Conservation (phyloP, 768 basidiomycete genomes). For the Rhodotorula kratochvilovae region DNA sequence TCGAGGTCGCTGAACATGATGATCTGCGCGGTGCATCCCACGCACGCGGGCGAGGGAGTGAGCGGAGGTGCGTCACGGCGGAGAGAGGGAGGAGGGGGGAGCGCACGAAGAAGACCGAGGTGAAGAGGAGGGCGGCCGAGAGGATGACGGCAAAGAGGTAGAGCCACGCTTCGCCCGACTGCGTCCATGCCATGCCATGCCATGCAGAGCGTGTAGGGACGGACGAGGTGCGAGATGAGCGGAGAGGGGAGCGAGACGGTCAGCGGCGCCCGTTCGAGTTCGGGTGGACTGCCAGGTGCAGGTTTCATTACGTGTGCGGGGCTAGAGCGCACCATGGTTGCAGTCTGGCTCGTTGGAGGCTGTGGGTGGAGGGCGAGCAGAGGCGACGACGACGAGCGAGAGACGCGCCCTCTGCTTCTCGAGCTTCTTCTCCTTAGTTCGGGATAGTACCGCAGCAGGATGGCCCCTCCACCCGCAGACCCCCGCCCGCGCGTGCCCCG, state of each 20-base stretch:
- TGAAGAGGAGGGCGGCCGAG: conserved; percentile 91
- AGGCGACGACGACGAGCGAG: too few relatives aligned
- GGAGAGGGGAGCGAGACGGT: neutral
- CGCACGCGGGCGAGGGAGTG: neutral
- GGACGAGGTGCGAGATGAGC: neutral
- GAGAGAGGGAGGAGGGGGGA: neutral
- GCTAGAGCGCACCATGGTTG: neutral
- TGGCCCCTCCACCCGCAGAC: neutral
- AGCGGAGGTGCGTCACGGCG: neutral
- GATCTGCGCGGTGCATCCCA: conserved; percentile 65
- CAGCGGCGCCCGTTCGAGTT: neutral
- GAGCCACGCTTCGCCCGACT: conserved; percentile 58
- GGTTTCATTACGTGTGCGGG: too few relatives aligned
- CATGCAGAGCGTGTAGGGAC: neutral
- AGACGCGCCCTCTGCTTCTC: neutral
- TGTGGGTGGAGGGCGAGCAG: neutral
- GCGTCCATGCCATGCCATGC: neutral
- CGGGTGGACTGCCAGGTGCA: neutral
- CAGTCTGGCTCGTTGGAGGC: too few relatives aligned
- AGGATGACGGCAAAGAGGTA: conserved; percentile 94
- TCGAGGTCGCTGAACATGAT: conserved; percentile 99
- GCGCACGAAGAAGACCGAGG: conserved; percentile 98
- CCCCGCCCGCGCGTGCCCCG: neutral
- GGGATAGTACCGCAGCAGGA: too few relatives aligned
- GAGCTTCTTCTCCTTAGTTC: neutral